Conservation (phyloP, 192 early-diverging fungal genomes). For the Linnemannia hyalina region DNA sequence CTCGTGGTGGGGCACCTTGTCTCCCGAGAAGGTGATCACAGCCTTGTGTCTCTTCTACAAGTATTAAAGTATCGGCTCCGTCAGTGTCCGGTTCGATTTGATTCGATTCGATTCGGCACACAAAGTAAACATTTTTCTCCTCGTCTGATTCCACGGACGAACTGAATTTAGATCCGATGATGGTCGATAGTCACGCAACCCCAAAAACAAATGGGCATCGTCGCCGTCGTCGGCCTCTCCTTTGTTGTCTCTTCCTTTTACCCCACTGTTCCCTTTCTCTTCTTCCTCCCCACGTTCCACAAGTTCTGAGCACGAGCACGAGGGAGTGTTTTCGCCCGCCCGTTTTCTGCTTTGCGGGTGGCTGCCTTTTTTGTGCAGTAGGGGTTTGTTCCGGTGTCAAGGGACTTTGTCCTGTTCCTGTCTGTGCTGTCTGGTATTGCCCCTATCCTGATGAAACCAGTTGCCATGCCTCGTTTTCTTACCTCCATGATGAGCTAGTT, state of each 20-base stretch:
- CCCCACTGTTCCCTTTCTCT: not conserved
- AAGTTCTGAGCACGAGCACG: not conserved
- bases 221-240: too few relatives aligned
- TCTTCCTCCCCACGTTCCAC: not conserved
- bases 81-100: not conserved
- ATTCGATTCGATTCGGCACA: not conserved
- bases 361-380: not conserved
- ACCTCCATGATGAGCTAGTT: slow-evolving; percentile 55
- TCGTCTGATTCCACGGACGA: not conserved
- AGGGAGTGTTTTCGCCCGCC: not conserved
- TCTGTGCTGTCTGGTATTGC: not conserved
- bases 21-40: slow-evolving; percentile 70
- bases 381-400: not conserved
- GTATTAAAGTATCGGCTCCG: slow-evolving; percentile 11
- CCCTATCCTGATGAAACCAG: not conserved
- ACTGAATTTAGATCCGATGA: slow-evolving; percentile 7
- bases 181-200: slow-evolving; percentile 1
- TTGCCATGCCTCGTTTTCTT: not conserved
- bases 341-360: not conserved
- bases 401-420: not conserved
- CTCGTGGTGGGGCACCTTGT: slow-evolving; percentile 61
- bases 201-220: not conserved
- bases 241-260: not conserved
- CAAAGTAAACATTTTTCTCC: slow-evolving; percentile 1
- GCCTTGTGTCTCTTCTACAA: slow-evolving; percentile 58